Evolutionary conservation across 1,139 yeast species (phyloP).

Genomic region (Pichia norvegensis): DNA sequence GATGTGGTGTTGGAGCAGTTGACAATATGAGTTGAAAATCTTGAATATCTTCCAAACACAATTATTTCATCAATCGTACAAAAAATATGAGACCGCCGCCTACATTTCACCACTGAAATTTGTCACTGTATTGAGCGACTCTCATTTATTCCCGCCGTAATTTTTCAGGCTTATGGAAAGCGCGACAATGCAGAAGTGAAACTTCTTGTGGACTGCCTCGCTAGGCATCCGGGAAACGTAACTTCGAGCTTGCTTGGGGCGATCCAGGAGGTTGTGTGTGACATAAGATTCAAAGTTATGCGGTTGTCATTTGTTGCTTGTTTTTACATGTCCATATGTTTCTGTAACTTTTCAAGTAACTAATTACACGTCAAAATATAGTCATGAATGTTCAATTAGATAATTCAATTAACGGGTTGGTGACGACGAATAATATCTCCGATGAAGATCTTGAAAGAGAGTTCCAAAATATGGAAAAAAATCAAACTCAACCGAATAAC

Average conservation of each 20-base stretch:
- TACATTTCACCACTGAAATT: neutral
- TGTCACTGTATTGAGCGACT: neutral
- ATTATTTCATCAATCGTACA: too few relatives aligned
- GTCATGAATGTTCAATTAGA: slow-evolving; percentile 6
- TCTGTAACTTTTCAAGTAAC: too few relatives aligned
- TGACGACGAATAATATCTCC: slow-evolving; percentile 5
- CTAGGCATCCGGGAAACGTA: neutral
- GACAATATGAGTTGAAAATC: neutral
- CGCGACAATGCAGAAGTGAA: too few relatives aligned
- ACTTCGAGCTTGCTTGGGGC: neutral
- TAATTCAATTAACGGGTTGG: neutral
- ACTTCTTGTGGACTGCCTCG: neutral
- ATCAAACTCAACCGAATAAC: neutral
- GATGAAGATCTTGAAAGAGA: slow-evolving; percentile 13
- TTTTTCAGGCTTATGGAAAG: neutral
- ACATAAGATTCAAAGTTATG: too few relatives aligned
- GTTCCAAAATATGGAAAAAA: slow-evolving; percentile 10
- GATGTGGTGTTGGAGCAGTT: too few relatives aligned
- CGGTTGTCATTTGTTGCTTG: neutral
- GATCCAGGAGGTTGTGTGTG: neutral
- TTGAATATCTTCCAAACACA: neutral
- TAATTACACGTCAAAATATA: too few relatives aligned
- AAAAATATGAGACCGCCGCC: too few relatives aligned
- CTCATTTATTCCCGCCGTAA: neutral
- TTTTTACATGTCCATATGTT: too few relatives aligned